Conservation (phyloP, 768 basidiomycete genomes). For the Tulasnella sp. region DNA sequence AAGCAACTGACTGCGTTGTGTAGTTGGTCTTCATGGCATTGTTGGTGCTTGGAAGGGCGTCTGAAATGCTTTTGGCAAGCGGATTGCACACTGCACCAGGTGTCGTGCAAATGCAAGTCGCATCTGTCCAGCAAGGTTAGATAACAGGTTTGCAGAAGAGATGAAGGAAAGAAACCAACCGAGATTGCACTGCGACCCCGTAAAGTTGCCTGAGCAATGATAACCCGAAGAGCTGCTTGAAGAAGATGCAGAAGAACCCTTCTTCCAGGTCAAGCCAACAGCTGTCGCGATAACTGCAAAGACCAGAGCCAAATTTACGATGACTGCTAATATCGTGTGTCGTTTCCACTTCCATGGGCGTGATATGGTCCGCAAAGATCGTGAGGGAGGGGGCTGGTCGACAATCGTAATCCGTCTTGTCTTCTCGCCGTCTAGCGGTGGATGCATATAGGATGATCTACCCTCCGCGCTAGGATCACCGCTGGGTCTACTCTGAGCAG, state of each 20-base stretch:
- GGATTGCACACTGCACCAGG: constrained; percentile 47
- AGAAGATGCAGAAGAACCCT: constrained; percentile 27
- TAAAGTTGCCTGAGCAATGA: constrained; percentile 45
- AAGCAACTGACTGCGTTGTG: constrained; percentile 46
- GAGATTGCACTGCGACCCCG: constrained; percentile 54
- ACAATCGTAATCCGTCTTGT: neutral
- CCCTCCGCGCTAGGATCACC: neutral
- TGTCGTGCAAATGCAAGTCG: constrained; percentile 60
- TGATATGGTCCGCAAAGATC: neutral
- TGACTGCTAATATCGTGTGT: constrained; percentile 17
- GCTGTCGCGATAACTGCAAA: constrained; percentile 40
- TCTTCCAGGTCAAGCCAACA: constrained; percentile 36
- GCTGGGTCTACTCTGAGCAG: neutral
- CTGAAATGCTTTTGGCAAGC: constrained; percentile 52
- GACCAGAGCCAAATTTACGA: constrained; percentile 34
- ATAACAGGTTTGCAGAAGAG: neutral
- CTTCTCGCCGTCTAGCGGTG: constrained; percentile 18
- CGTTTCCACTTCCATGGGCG: constrained; percentile 19
- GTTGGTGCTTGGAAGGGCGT: constrained; percentile 52
- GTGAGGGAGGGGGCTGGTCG: neutral
- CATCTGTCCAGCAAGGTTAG: constrained; percentile 43
- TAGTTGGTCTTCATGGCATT: constrained; percentile 48
- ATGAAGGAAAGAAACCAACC: constrained; percentile 42
- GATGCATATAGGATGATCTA: neutral
- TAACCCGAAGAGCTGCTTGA: neutral